A percentile compares a stretch with the other conserved stretches of the same genome.
These are phyloP conservation scores for Tinospora cordifolia DNA, from an alignment of 164 flowering plant genomes.

Conservation along the genomic window DNA sequence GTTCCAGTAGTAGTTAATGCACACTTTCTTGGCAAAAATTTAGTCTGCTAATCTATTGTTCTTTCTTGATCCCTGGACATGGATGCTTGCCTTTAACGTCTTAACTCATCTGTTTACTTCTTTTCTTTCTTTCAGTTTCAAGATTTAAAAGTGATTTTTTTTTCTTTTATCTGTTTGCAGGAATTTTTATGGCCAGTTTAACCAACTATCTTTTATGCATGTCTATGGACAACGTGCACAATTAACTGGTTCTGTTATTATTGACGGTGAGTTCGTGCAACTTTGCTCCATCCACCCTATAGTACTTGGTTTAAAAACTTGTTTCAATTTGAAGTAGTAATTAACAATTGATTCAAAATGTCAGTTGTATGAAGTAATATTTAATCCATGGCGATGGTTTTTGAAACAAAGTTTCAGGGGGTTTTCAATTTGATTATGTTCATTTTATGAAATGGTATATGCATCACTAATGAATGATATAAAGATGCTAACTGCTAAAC, in stretches of 20 bases:
- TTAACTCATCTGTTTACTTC: too few relatives aligned
- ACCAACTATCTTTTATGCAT: conserved; percentile 51
- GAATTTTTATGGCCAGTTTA: conserved; percentile 23
- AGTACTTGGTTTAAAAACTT: background rate
- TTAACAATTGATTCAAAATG: background rate
- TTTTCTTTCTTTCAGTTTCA: too few relatives aligned
- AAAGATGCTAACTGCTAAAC: too few relatives aligned
- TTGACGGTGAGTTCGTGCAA: conserved; percentile 55
- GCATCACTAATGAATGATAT: too few relatives aligned
- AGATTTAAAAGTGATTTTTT: background rate
- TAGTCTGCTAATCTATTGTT: too few relatives aligned
- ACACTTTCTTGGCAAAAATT: too few relatives aligned
- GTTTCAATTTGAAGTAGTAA: background rate
- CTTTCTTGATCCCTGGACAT: too few relatives aligned
- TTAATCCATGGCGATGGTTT: background rate
- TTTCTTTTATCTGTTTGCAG: conserved; percentile 27
- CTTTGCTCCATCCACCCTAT: background rate
- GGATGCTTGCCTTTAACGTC: too few relatives aligned
- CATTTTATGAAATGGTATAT: too few relatives aligned
- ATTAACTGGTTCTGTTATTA: conserved; percentile 58
- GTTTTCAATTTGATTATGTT: background rate
- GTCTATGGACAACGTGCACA: conserved; percentile 53
- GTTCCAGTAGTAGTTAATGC: too few relatives aligned
- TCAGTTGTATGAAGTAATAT: background rate
- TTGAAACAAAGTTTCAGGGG: background rate